Percentiles rank a stretch among this genome's conserved stretches.
phyloP scores from a whole-genome alignment of 192 early-diverging fungal species.

The Rhizophagus clarus region DNA sequence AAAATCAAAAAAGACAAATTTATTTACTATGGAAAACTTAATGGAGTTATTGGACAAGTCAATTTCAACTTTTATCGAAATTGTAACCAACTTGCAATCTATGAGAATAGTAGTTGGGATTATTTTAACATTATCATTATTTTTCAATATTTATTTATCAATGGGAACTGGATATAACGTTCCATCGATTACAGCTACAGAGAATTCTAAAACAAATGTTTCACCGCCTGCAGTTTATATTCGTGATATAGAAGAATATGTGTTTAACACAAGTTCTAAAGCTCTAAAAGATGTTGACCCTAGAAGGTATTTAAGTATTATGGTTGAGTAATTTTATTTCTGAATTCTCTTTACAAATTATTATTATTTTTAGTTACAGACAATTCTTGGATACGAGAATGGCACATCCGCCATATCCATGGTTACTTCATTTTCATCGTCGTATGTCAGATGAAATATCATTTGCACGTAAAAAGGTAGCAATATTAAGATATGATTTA shows the following conservation, averaged over 20 bases:
- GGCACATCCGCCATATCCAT: slow-evolving; percentile 35
- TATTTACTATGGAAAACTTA: background rate
- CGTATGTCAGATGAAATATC: slow-evolving; percentile 48
- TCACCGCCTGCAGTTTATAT: slow-evolving; percentile 49
- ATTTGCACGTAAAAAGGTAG: slow-evolving; percentile 51
- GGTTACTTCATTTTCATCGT: slow-evolving; percentile 47
- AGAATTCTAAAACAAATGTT: slow-evolving; percentile 22
- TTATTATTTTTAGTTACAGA: slow-evolving; percentile 26
- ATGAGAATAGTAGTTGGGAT: background rate
- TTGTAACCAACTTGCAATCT: background rate
- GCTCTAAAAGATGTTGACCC: background rate
- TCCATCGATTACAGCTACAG: background rate
- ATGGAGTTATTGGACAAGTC: background rate
- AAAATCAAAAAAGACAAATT: background rate
- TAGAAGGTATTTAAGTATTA: background rate
- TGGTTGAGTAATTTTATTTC: background rate
- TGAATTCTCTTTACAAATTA: background rate
- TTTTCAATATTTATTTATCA: slow-evolving; percentile 14
- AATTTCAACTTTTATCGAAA: background rate
- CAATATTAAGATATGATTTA: slow-evolving; percentile 50
- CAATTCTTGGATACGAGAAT: slow-evolving; percentile 31
- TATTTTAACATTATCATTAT: slow-evolving; percentile 14
- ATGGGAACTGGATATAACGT: background rate
- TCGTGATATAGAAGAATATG: slow-evolving; percentile 49
- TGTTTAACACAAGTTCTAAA: slow-evolving; percentile 33